Base-by-base conservation (phyloP, 495 filamentous ascomycete genomes). In the Astrothelium macrocarpum region DNA sequence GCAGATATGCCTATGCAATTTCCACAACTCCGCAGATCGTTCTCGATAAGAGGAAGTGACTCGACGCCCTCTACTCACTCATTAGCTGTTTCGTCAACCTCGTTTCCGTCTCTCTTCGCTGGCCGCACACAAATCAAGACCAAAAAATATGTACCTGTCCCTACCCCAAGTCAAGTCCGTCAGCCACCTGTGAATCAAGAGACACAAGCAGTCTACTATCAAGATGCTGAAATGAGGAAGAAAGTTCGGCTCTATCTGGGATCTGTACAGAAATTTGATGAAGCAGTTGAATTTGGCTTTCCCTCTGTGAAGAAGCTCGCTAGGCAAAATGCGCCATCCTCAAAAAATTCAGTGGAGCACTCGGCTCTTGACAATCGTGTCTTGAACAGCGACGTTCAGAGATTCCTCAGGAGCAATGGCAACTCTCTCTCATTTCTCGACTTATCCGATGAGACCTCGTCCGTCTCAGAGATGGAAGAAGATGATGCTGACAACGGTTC, bases 201-300 rank as follows among this genome's bases (percentile, higher is more conserved):
- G 12, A 18, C 39, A 53, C 59, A 62, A 23, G 31, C 90, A 0
- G 83, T 87, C 46, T 87, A 96, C 73, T 96, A 96, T 68, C 90
- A 89, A 72, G 91, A 97, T 65, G 91, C 91, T 0, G 90, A 96
- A 71, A 90, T 91, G 42, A 84, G 93, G 42, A 75, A 92, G 59
- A 95, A 93, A 71, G 77, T 97, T 14, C 86, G 90, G 2, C 85
- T 91, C n/a, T 95, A 91, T 66, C 81, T 95, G 2, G 88, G 89
- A 20, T 97, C 93, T 1, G 89, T 91, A 10, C 90, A 96, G 66
- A 96, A 95, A 71, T 96, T 97, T 64, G 94, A 97, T 70, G 92
- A 97, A 77, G 91, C 90, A 1, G 82, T 96, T 61, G 90, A 94
- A 71, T 96, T 94, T 75, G 92, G 93, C 3, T 96, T 97, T 67